Percentiles rank a stretch among this genome's conserved stretches.
phyloP scores from a whole-genome alignment of 768 basidiomycete species.

The Inosperma sp. region DNA sequence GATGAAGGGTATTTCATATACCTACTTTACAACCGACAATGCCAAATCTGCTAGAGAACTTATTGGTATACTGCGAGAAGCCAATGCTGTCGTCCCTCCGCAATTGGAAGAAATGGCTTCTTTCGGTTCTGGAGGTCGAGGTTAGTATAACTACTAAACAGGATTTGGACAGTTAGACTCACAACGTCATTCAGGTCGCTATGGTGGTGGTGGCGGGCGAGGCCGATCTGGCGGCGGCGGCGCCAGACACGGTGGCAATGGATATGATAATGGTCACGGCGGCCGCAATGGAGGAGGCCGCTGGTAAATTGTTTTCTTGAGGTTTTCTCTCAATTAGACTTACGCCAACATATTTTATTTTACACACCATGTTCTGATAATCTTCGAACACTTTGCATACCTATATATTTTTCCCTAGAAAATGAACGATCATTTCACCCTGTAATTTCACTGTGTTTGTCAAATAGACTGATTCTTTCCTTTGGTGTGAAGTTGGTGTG shows the following conservation, averaged over 20 bases:
- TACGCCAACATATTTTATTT: constrained; percentile 3
- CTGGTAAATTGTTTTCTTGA: constrained; percentile 24
- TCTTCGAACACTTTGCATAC: not conserved
- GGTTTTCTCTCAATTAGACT: constrained; percentile 1
- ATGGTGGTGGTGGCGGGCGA: constrained; percentile 40
- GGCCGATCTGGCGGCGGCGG: constrained; percentile 37
- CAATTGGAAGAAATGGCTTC: constrained; percentile 92
- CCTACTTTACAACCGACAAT: constrained; percentile 96
- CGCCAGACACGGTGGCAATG: constrained; percentile 38
- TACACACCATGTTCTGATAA: constrained; percentile 2
- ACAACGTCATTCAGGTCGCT: constrained; percentile 47
- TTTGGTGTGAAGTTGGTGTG: no score
- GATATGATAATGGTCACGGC: constrained; percentile 42
- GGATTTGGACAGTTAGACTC: constrained; percentile 14
- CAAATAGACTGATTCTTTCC: no score
- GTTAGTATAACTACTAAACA: constrained; percentile 35
- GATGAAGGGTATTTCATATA: constrained; percentile 87
- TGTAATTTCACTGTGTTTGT: no score
- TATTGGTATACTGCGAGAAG: constrained; percentile 78
- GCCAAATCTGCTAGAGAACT: constrained; percentile 93
- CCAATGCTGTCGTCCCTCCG: constrained; percentile 79
- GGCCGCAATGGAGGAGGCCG: constrained; percentile 42
- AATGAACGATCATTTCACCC: no score
- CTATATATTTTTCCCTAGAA: no score
- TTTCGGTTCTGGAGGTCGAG: constrained; percentile 76